Conservation (phyloP, 257 asterid genomes). For the Solanum stenotomum region DNA sequence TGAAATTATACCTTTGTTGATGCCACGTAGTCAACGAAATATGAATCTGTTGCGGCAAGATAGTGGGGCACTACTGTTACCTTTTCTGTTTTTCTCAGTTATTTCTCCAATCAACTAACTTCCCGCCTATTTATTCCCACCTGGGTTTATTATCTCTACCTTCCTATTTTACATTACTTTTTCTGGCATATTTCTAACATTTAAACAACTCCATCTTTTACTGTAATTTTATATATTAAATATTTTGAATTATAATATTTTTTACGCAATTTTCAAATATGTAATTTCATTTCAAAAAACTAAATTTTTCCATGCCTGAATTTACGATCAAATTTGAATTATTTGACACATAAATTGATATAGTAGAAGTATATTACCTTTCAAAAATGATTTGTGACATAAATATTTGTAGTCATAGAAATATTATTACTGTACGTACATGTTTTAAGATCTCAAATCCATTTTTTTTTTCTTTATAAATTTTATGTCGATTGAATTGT, state of each 20-base stretch:
- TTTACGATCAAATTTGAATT: too few relatives aligned
- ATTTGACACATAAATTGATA: neutral
- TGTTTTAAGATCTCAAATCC: neutral
- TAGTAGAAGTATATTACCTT: neutral
- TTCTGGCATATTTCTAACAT: neutral
- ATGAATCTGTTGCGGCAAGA: slow-evolving; percentile 3
- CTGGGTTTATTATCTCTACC: neutral
- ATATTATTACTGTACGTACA: neutral
- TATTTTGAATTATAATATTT: too few relatives aligned
- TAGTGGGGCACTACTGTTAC: neutral
- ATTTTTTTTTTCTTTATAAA: too few relatives aligned
- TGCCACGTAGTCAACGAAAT: slow-evolving; percentile 14
- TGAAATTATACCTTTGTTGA: neutral
- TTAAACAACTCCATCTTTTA: neutral
- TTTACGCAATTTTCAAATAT: too few relatives aligned
- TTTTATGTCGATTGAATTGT: neutral
- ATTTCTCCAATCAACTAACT: slow-evolving; percentile 3
- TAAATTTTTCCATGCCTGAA: too few relatives aligned
- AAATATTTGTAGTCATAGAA: neutral
- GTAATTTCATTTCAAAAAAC: too few relatives aligned
- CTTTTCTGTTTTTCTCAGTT: neutral
- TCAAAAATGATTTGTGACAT: neutral
- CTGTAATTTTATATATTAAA: too few relatives aligned
- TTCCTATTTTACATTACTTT: neutral
- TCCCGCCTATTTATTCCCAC: slow-evolving; percentile 8